phyloP scores from a whole-genome alignment of 805 yeast species.

The Saturnispora besseyi region DNA sequence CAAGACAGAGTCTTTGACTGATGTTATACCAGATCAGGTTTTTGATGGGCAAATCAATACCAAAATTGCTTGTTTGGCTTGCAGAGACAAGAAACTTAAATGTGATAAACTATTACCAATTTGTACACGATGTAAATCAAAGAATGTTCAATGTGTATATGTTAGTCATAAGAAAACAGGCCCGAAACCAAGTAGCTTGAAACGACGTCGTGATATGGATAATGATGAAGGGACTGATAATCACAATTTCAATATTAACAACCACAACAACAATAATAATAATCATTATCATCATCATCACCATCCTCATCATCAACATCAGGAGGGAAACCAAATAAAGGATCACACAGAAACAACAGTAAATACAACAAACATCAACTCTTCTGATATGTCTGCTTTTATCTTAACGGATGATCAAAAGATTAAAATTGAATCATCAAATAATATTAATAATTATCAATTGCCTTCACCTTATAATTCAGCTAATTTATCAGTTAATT shows the following conservation, averaged over 20 bases:
- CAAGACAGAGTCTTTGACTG: not conserved
- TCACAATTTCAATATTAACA: not conserved
- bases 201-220: slow-evolving; percentile 1
- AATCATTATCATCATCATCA: not conserved
- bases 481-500: not conserved
- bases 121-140: slow-evolving; percentile 21
- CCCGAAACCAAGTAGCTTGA: slow-evolving; percentile 18
- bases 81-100: slow-evolving; percentile 25
- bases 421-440: not conserved
- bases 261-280: not conserved
- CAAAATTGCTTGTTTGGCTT: slow-evolving; percentile 26
- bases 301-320: not conserved
- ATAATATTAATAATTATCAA: not conserved
- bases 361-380: not conserved
- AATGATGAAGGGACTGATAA: not conserved
- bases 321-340: not conserved
- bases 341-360: not conserved
- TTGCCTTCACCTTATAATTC: not conserved
- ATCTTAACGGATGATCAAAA: slow-evolving; percentile 2
- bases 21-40: not conserved
- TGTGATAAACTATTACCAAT: slow-evolving; percentile 24
- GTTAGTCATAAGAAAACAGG: slow-evolving; percentile 26
- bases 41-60: slow-evolving; percentile 9
- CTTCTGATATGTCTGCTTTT: slow-evolving; percentile 3
- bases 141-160: slow-evolving; percentile 19